Evolutionary conservation across 352 stramenopile genomes (phyloP), one percentile per base, ranked within the genome.

Genomic region (Phytopythium litorale): DNA sequence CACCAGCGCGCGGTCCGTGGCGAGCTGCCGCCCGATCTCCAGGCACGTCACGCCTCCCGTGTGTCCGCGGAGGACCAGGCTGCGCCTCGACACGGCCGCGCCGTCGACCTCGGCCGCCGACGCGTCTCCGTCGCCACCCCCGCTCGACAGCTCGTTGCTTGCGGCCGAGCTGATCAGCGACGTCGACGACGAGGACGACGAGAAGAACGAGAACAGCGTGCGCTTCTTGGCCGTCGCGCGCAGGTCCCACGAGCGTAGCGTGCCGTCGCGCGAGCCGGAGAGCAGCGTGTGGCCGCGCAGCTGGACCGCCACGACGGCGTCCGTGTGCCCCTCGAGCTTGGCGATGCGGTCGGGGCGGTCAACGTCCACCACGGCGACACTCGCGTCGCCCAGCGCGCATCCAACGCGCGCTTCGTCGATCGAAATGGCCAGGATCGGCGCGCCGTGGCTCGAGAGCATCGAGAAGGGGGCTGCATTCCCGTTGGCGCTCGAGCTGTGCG

Each of bases 11-110:
- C 81, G 83, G 42, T 77, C 73, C 1, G 72, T 77, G 4, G 76
- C 75, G 19, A 94, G 72, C 59, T 91, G 79, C n/a, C 78, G 77
- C 6, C 81, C 83, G 32, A 94, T 76, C 35, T 94, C 85, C 59
- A 92, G 66, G 42, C 80, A 91, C 1, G 75, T 85, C 42, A 94
- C 69, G 15, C 81, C 66, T 40, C 56, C 76, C 9, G 78, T 75
- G 61, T 94, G 85, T 6, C 85, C 85, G 38, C 75, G 75, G 66
- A 91, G 76, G 13, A 90, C 75, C 13, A 88, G 38, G 52, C 82
- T 85, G 40, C 75, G 78, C 33, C 81, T 83, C 7, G 81, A 88
- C 38, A 91, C 76, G n/a, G 65, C 65, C 1, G 70, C 60, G 2
- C 75, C 75, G 60, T 93, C 78, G 6, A 93, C 65, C 18, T 90